These are phyloP conservation scores for Oleoguttula mirabilis DNA, from an alignment of 495 filamentous ascomycete genomes.

Conservation along the genomic window DNA sequence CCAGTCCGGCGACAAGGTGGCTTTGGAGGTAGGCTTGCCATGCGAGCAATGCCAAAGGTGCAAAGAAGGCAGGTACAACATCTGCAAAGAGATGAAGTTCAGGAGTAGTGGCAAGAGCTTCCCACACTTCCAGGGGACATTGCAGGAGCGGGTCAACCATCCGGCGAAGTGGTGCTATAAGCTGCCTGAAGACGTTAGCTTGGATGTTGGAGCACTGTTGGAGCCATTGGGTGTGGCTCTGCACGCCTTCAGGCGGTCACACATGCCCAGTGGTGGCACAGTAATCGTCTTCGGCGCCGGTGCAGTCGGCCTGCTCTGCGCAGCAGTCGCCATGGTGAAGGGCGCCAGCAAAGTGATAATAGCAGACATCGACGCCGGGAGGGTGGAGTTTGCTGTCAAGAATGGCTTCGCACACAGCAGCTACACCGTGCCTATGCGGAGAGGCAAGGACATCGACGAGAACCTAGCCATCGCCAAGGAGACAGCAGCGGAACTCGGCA, in stretches of 20 bases:
- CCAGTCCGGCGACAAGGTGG: conserved; percentile 57
- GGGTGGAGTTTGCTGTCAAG: conserved; percentile 58
- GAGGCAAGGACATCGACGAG: conserved; percentile 39
- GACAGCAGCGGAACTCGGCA: conserved; percentile 40
- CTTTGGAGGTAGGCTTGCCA: conserved; percentile 72
- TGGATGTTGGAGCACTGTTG: conserved; percentile 59
- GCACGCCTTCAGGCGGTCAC: conserved; percentile 56
- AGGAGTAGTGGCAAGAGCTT: conserved; percentile 64
- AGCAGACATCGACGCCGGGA: conserved; percentile 64
- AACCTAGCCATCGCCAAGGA: conserved; percentile 50
- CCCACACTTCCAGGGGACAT: conserved; percentile 71
- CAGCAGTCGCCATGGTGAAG: conserved; percentile 54
- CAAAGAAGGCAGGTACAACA: conserved; percentile 62
- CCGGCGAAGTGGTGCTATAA: conserved; percentile 56
- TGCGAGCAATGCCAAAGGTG: conserved; percentile 60
- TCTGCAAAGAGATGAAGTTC: conserved; percentile 71
- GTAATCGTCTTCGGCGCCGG: conserved; percentile 73
- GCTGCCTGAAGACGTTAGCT: conserved; percentile 52
- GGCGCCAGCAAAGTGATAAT: conserved; percentile 56
- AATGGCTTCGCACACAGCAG: conserved; percentile 55
- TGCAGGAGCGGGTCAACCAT: conserved; percentile 69
- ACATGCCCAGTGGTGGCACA: conserved; percentile 38
- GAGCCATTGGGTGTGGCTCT: conserved; percentile 73
- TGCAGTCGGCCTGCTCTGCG: conserved; percentile 64
- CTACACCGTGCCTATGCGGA: conserved; percentile 32